Base-by-base conservation (phyloP, 768 basidiomycete species). In the Dacryopinax primogenitus region DNA sequence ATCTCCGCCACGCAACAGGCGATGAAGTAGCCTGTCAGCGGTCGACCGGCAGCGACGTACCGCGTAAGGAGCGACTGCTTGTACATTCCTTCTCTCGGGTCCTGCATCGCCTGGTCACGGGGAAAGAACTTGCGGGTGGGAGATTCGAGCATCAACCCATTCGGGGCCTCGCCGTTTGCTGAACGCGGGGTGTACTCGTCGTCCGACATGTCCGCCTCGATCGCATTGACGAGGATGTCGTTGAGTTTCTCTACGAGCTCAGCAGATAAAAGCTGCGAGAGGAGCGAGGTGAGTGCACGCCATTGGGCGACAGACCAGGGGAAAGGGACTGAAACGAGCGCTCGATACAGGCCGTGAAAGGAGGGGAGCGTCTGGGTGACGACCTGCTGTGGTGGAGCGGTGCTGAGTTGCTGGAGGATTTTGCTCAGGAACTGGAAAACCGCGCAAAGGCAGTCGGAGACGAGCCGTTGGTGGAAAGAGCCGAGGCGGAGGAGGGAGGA, bases 1-100 rank as follows among this genome's bases (percentile, higher is more conserved):
- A 85, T 86, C 73, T 92, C 90, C 69, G 90, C 82, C 51, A 90
- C 84, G 71, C 91, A 92, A 74, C 91, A 93, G n/a, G 92, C 84
- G 64, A 89, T 81, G 69, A 93, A 92, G 72, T 91, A 90, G 11
- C 91, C 90, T 64, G 86, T 90, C 16, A 93, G 77, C 13, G 92
- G 91, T 4, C 91, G 81, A 9, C 86, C 88, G 65, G 81, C 82
- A 9, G 82, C 78, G 18, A 88, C 82, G 74, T 90, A 97, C 63
- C 87, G 86, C 32, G 84, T 81, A 70, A 69, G 73, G 63, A 64
- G 73, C 69, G 28, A 73, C 71, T 26, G 74, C 72, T 65, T 58
- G 51, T 58, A 58, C 26, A 21, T 26, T 21, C 26, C 51, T 18
- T 41, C 37, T 9, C 36, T 15, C 34, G 37, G 63, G 30, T 64